Evolutionary conservation across 495 filamentous ascomycete species (phyloP).

Genomic region (Evansstolkia leycettana): DNA sequence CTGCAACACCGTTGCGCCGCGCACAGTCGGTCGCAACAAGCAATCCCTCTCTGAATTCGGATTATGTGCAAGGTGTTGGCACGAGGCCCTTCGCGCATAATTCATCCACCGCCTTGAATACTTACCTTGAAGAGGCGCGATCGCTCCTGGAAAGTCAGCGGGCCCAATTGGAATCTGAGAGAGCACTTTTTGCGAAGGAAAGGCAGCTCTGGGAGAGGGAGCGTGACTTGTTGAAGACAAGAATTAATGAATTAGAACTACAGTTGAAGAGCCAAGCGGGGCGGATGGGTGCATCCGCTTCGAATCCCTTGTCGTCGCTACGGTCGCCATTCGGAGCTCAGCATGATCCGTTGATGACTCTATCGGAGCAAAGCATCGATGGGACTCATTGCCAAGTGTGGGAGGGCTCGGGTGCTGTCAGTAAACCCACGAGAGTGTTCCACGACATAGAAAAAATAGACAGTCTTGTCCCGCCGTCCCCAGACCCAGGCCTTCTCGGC

Average conservation of each 20-base stretch:
- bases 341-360: too few relatives aligned
- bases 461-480: slow-evolving; percentile 8
- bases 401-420: slow-evolving; percentile 29
- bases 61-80: not conserved
- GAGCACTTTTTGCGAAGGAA: slow-evolving; percentile 28
- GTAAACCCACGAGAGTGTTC: slow-evolving; percentile 33
- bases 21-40: slow-evolving; percentile 25
- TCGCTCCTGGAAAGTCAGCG: slow-evolving; percentile 30
- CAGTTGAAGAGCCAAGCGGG: slow-evolving; percentile 4
- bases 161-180: slow-evolving; percentile 23
- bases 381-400: slow-evolving; percentile 19
- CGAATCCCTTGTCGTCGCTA: not conserved
- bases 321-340: not conserved
- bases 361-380: slow-evolving; percentile 2
- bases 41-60: slow-evolving; percentile 14
- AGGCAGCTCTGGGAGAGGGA: slow-evolving; percentile 31
- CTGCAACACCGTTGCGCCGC: slow-evolving; percentile 26
- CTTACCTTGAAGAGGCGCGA: slow-evolving; percentile 29
- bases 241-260: slow-evolving; percentile 28
- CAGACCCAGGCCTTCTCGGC: slow-evolving; percentile 9
- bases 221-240: slow-evolving; percentile 20
- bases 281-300: slow-evolving; percentile 3
- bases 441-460: slow-evolving; percentile 18
- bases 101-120: slow-evolving; percentile 10
- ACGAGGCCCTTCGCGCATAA: slow-evolving; percentile 3